phyloP scores from a whole-genome alignment of 345 rosid species.

The Xanthoceras sorbifolium region DNA sequence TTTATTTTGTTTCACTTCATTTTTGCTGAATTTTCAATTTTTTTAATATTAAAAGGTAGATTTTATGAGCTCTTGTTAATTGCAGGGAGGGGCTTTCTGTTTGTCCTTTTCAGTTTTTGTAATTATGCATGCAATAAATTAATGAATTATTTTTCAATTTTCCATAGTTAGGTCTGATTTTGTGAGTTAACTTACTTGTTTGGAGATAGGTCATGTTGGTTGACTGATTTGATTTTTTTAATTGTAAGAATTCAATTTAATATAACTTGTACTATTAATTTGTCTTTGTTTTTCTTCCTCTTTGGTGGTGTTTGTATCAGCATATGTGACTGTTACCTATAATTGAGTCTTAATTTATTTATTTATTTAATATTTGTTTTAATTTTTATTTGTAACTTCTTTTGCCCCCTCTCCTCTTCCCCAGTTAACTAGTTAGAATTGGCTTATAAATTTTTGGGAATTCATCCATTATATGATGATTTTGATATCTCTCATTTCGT shows the following conservation, averaged over 20 bases:
- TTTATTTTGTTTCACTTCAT: background rate
- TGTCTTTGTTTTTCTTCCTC: slow-evolving; percentile 6
- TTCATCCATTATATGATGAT: background rate
- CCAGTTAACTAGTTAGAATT: background rate
- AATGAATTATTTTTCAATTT: slow-evolving; percentile 9
- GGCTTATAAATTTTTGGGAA: background rate
- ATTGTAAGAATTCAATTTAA: slow-evolving; percentile 1
- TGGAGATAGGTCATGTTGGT: slow-evolving; percentile 29
- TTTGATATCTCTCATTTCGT: background rate
- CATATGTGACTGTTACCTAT: background rate
- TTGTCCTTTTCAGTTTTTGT: slow-evolving; percentile 17
- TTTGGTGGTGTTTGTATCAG: slow-evolving; percentile 19
- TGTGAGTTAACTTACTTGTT: slow-evolving; percentile 22
- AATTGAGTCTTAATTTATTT: background rate
- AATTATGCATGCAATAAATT: background rate
- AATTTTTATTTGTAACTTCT: background rate
- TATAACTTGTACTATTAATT: background rate
- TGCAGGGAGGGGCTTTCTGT: slow-evolving; percentile 14
- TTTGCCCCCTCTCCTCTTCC: background rate
- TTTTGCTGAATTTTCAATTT: background rate
- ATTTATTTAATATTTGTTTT: background rate
- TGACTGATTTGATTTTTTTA: slow-evolving; percentile 24
- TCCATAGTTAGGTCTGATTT: slow-evolving; percentile 33
- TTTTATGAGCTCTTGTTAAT: background rate
- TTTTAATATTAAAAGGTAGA: background rate